Conservation (phyloP, 108 stramenopile genomes). For the Stephanodiscus triporus region DNA sequence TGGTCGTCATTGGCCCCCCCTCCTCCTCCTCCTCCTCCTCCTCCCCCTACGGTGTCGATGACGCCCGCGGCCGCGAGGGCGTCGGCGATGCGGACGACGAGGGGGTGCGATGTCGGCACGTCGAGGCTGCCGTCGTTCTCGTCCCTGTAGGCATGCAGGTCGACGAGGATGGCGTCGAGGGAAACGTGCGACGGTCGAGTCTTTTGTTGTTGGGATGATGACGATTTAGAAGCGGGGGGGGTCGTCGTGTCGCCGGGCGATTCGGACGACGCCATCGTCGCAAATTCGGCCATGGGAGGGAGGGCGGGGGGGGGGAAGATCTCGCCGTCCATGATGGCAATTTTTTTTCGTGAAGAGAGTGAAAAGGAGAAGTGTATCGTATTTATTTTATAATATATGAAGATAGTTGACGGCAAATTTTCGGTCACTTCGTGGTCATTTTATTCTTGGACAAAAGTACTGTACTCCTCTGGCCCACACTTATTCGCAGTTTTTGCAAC, state of each 20-base stretch:
- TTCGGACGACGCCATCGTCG: conserved; percentile 2
- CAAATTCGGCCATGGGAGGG: neutral
- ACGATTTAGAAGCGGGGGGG: neutral
- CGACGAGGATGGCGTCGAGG: conserved; percentile 22
- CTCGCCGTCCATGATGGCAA: conserved; percentile 1
- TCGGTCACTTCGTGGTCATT: no score
- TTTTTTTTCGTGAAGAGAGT: no score
- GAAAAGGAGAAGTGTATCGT: no score
- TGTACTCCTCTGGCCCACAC: no score
- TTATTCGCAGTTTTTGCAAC: no score
- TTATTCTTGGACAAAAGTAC: no score
- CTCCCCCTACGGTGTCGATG: neutral
- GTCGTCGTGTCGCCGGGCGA: neutral
- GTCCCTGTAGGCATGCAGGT: conserved; percentile 16
- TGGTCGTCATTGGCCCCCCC: no score
- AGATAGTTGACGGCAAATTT: no score
- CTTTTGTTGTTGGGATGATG: neutral
- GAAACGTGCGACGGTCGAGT: conserved; percentile 6
- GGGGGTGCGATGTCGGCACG: conserved; percentile 26
- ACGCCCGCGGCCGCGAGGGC: conserved; percentile 2
- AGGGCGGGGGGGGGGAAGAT: neutral
- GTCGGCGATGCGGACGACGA: conserved; percentile 6
- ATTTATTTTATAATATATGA: no score
- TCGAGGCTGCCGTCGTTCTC: conserved; percentile 16
- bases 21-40: conserved; percentile 13